Evolutionary conservation across 352 stramenopile genomes (phyloP).

Genomic region (Phytophthora uliginosa): DNA sequence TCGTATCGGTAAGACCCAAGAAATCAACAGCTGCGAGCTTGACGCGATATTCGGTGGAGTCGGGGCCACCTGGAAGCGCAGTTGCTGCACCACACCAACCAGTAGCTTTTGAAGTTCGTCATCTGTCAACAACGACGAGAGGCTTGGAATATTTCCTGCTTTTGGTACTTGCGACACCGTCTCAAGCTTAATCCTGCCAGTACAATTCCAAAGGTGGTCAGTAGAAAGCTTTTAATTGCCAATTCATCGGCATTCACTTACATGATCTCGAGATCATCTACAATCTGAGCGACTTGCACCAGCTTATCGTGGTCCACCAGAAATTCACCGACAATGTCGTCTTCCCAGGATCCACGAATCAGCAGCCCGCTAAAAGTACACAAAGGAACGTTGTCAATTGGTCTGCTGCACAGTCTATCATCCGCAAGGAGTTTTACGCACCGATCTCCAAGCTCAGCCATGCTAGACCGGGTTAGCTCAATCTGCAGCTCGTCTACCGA

Average conservation of each 20-base stretch:
- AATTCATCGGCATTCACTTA: slow-evolving; percentile 27
- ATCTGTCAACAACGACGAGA: slow-evolving; percentile 70
- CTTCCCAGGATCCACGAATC: slow-evolving; percentile 56
- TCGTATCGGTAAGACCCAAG: slow-evolving; percentile 21
- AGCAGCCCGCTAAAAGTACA: slow-evolving; percentile 54
- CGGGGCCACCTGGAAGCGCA: slow-evolving; percentile 52
- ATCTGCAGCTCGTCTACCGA: slow-evolving; percentile 72
- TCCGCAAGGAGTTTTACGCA: slow-evolving; percentile 17
- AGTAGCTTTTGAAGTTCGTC: slow-evolving; percentile 71
- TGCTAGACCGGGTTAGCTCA: slow-evolving; percentile 41
- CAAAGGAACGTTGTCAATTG: slow-evolving; percentile 2
- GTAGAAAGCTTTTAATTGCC: background rate
- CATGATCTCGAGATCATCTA: slow-evolving; percentile 82
- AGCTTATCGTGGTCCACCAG: slow-evolving; percentile 46
- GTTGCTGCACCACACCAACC: slow-evolving; percentile 62
- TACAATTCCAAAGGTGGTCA: background rate
- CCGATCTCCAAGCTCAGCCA: slow-evolving; percentile 54
- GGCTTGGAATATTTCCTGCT: slow-evolving; percentile 70
- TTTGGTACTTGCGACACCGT: slow-evolving; percentile 57
- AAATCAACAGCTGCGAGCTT: slow-evolving; percentile 23
- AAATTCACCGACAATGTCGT: slow-evolving; percentile 43
- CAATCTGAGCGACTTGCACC: slow-evolving; percentile 59
- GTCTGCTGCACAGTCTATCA: background rate
- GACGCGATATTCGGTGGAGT: slow-evolving; percentile 6
- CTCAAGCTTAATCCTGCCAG: slow-evolving; percentile 78